phyloP scores from a whole-genome alignment of 129 eudicot species.

The Lactuca sativa region DNA sequence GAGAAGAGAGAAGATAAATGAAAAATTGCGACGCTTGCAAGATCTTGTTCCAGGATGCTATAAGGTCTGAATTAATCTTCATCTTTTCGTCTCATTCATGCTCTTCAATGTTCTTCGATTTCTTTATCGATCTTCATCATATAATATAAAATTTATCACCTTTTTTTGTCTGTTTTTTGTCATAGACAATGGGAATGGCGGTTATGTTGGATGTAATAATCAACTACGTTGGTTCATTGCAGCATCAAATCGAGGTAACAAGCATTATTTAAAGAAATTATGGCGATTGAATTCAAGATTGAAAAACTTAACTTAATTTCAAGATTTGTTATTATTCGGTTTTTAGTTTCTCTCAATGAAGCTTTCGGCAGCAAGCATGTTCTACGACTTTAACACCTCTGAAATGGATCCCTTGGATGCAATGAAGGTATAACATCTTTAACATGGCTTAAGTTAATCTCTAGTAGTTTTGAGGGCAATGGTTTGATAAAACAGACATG shows the following conservation, averaged over 20 bases:
- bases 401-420: constrained; percentile 68
- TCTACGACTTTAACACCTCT: constrained; percentile 76
- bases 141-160: background rate
- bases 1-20: constrained; percentile 85
- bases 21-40: constrained; percentile 70
- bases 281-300: background rate
- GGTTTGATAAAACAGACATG: no score
- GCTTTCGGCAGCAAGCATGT: constrained; percentile 92
- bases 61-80: constrained; percentile 44
- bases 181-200: constrained; percentile 94
- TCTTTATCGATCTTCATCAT: background rate
- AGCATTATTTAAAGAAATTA: background rate
- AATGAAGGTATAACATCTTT: constrained; percentile 46
- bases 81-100: background rate
- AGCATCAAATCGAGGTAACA: constrained; percentile 85
- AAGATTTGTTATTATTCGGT: background rate
- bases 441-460: background rate
- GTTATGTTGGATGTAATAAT: constrained; percentile 89
- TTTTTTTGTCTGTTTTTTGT: background rate
- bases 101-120: background rate
- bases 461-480: background rate
- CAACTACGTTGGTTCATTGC: constrained; percentile 76
- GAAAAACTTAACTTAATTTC: background rate
- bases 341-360: constrained; percentile 86
- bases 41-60: constrained; percentile 95